A percentile compares a stretch with the other conserved stretches of the same genome.
Conservation (phyloP, 148 eudicot species). For the Rhododendron ovatum region DNA sequence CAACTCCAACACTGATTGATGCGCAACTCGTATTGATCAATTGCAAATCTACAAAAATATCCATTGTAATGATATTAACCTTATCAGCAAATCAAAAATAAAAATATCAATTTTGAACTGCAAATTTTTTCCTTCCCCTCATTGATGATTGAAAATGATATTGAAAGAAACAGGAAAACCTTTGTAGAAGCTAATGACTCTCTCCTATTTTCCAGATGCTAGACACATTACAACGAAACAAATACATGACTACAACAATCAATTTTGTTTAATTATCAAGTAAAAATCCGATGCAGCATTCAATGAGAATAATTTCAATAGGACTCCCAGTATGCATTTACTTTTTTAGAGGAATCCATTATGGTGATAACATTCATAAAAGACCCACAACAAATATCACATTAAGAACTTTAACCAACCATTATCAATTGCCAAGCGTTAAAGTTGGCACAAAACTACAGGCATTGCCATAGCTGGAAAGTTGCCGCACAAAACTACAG, state of each 20-base stretch:
- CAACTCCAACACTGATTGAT: background rate
- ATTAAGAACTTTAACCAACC: background rate
- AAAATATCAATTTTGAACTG: background rate
- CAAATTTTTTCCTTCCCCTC: background rate
- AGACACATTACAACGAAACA: background rate
- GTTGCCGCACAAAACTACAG: background rate
- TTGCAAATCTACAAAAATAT: background rate
- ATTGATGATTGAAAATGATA: background rate
- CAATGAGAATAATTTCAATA: background rate
- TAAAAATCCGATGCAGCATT: background rate
- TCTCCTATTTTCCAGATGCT: background rate
- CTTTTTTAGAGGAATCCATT: background rate
- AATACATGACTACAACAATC: background rate
- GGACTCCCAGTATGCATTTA: background rate
- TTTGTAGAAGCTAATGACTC: background rate
- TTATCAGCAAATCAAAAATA: background rate
- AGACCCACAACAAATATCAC: background rate
- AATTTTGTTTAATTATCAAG: background rate
- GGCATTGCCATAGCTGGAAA: background rate
- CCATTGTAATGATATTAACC: background rate
- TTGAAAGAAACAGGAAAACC: background rate
- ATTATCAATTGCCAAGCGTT: background rate
- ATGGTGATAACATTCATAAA: background rate
- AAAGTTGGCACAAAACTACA: background rate
- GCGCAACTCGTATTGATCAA: background rate